Percentiles rank a stretch among this genome's conserved stretches.
Conservation (phyloP, 768 basidiomycete species). For the Psilocybe subaeruginosa region DNA sequence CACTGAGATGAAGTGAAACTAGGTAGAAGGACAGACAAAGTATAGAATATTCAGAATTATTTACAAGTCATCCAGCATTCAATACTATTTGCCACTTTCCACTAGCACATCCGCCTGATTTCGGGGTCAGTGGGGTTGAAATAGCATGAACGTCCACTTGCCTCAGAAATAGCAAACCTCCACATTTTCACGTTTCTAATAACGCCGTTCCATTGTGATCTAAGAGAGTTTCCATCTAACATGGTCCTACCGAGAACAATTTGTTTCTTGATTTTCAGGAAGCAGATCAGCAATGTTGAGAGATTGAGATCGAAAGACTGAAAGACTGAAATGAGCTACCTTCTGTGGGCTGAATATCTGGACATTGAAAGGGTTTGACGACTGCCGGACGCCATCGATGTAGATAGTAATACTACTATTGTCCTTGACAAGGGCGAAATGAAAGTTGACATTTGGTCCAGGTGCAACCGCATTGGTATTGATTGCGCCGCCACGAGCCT, state of each 20-base stretch:
- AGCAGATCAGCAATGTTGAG: too few relatives aligned
- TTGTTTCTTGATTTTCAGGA: neutral
- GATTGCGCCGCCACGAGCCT: neutral
- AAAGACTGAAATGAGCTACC: neutral
- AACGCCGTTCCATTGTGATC: neutral
- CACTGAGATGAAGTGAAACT: too few relatives aligned
- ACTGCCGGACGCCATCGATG: neutral
- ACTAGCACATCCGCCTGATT: too few relatives aligned
- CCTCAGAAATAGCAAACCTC: too few relatives aligned
- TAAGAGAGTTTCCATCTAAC: neutral
- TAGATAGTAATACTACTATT: neutral
- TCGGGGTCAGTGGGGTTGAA: too few relatives aligned
- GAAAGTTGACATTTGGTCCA: neutral
- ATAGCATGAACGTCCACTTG: too few relatives aligned
- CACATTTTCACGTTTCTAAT: neutral
- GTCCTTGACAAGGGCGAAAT: slow-evolving; percentile 1
- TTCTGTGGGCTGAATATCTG: neutral
- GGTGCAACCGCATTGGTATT: neutral
- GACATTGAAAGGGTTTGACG: neutral
- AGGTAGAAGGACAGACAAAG: too few relatives aligned
- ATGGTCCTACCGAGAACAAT: neutral
- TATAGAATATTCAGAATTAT: too few relatives aligned
- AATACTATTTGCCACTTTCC: too few relatives aligned
- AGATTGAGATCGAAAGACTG: too few relatives aligned
- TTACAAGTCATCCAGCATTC: too few relatives aligned